Evolutionary conservation across 2,329 filamentous ascomycete species (phyloP), one percentile per base, ranked within the genome.

Genomic region (Fusarium dlaminii): DNA sequence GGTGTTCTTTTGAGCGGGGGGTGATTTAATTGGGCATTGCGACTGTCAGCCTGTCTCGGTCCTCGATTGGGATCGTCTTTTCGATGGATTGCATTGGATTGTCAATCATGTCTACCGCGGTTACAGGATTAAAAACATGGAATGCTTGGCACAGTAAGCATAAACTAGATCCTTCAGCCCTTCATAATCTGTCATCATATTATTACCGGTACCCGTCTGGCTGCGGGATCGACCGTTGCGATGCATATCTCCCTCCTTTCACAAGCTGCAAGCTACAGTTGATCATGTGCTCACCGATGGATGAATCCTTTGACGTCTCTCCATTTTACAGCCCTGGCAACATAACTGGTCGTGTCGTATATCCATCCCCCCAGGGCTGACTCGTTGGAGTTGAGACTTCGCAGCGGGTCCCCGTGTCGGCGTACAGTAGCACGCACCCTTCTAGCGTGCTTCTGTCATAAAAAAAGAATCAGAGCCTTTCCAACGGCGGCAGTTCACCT

Each of bases 401-500:
- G 42, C 58, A 54, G 67, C 59, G 67, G 67, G 32, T 39, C 52
- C 49, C 30, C 22, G 36, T 34, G 40, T 48, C 45, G 20, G 27
- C 45, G 45, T 45, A 37, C 36, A 20, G 36, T 22, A 14, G 36
- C 66, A 39, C 17, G 17, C 9, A 17, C 51, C 34, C 51, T 70
- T 70, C 66, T 70, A 70, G 67, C 67, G 67, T 22, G 48, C 58
- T 68, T 68, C 59, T 54, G 66, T 29, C 66, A 63, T 69, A 57
- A 56, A 68, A 68, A 61, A 67, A 60, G 63, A 67, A 42, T 13
- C 51, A 18, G 37, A 32, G 67, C 67, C 59, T 43, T 70, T 70
- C 67, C 67, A 70, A 70, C 67, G 67, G 66, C 52, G 67, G 67
- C 67, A 70, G 67, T 70, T 70, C 59, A 40, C 12, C 58, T 70